A percentile compares a stretch with the other conserved stretches of the same genome.
Conservation (phyloP, 768 basidiomycete genomes). For the Panaeolus papilionaceus region DNA sequence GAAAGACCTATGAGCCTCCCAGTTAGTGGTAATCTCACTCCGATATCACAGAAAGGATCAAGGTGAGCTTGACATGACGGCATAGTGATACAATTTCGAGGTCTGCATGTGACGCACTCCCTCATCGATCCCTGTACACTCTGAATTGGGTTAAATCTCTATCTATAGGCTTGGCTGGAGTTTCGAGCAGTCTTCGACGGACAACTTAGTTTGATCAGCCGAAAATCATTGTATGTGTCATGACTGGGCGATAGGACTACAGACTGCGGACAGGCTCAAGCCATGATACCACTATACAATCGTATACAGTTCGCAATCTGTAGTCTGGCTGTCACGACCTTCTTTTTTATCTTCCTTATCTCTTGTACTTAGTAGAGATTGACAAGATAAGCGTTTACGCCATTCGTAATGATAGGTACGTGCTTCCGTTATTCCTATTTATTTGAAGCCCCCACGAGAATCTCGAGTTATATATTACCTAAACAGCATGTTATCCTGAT, state of each 20-base stretch:
- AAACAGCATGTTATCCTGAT: background rate
- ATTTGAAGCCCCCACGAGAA: background rate
- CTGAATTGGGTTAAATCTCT: background rate
- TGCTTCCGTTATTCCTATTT: background rate
- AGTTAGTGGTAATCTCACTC: background rate
- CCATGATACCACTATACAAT: background rate
- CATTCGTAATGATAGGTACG: background rate
- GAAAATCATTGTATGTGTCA: background rate
- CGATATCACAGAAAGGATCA: background rate
- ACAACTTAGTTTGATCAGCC: background rate
- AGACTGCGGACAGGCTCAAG: background rate
- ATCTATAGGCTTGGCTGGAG: constrained; percentile 7
- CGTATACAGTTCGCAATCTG: background rate
- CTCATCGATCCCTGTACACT: constrained; percentile 8
- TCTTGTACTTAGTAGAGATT: background rate
- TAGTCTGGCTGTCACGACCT: background rate
- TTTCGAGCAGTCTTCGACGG: constrained; percentile 2
- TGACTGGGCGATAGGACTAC: constrained; percentile 2
- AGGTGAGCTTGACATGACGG: background rate
- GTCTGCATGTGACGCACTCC: background rate
- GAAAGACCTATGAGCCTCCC: background rate
- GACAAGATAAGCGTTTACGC: constrained; percentile 3
- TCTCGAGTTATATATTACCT: background rate
- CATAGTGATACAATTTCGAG: background rate
- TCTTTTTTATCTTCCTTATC: background rate